Percentiles rank a stretch among this genome's conserved stretches.
Evolutionary conservation across 768 basidiomycete species (phyloP).

Genomic region (Serendipita vermifera): DNA sequence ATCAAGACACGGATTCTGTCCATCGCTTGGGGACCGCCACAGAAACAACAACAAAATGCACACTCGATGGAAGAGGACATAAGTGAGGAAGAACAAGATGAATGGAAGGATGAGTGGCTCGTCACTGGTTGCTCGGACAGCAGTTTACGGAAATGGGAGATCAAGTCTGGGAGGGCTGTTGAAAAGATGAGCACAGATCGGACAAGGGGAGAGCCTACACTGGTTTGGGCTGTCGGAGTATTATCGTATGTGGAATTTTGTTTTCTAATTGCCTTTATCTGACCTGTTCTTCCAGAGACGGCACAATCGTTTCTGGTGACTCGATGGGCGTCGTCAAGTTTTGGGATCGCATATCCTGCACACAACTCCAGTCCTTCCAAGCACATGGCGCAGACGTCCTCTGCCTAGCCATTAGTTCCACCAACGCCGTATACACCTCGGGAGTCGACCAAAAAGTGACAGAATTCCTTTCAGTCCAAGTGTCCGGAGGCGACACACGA

Average conservation of each 20-base stretch:
- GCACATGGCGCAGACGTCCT: slow-evolving; percentile 89
- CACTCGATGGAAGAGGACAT: slow-evolving; percentile 24
- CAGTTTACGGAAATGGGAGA: slow-evolving; percentile 83
- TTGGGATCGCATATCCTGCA: slow-evolving; percentile 88
- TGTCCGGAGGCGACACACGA: slow-evolving; percentile 14
- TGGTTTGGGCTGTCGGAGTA: slow-evolving; percentile 89
- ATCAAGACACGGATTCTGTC: slow-evolving; percentile 68
- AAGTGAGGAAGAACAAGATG: slow-evolving; percentile 34
- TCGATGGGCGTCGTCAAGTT: slow-evolving; percentile 91
- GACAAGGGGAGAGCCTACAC: slow-evolving; percentile 66
- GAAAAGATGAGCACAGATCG: slow-evolving; percentile 83
- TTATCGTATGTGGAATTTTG: slow-evolving; percentile 46
- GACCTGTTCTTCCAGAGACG: slow-evolving; percentile 43
- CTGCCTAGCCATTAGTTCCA: slow-evolving; percentile 66
- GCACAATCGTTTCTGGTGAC: slow-evolving; percentile 87
- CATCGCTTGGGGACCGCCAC: slow-evolving; percentile 83
- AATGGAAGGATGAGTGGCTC: slow-evolving; percentile 76
- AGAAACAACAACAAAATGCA: slow-evolving; percentile 25
- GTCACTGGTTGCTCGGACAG: slow-evolving; percentile 92
- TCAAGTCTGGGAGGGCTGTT: slow-evolving; percentile 55
- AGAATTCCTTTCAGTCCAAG: slow-evolving; percentile 26
- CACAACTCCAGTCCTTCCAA: slow-evolving; percentile 74
- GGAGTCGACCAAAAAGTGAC: slow-evolving; percentile 35
- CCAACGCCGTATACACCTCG: slow-evolving; percentile 39
- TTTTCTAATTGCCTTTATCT: slow-evolving; percentile 1